Conservation (phyloP, 306 rosid species). For the Ormosia emarginata region DNA sequence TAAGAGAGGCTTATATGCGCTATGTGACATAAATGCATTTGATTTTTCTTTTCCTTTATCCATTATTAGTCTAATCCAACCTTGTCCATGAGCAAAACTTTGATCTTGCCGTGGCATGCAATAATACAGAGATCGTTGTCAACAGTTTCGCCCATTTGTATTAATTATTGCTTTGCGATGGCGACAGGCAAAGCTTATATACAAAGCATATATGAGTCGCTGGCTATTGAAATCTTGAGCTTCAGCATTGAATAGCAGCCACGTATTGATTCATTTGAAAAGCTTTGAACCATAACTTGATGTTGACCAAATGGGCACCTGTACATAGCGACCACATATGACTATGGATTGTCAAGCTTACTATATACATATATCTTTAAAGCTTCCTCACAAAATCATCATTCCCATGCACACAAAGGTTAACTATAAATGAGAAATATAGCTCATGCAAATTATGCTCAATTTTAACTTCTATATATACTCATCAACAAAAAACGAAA, state of each 20-base stretch:
- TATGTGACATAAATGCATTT: not conserved
- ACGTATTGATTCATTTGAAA: slow-evolving; percentile 1
- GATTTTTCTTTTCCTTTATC: not conserved
- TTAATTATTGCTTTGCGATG: slow-evolving; percentile 32
- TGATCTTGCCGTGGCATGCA: slow-evolving; percentile 20
- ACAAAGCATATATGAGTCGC: slow-evolving; percentile 11
- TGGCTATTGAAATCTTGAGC: not conserved
- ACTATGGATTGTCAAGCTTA: not conserved
- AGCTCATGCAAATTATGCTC: not conserved
- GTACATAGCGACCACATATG: not conserved
- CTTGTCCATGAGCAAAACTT: not conserved
- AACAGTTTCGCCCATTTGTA: slow-evolving; percentile 9
- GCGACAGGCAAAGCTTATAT: slow-evolving; percentile 20
- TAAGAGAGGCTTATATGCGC: not conserved
- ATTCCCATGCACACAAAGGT: not conserved
- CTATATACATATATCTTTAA: not conserved
- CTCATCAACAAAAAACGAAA: not conserved
- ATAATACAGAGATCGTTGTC: slow-evolving; percentile 26
- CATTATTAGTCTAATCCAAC: slow-evolving; percentile 30
- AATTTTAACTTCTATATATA: not conserved
- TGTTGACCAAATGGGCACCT: slow-evolving; percentile 2
- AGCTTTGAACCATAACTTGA: slow-evolving; percentile 8
- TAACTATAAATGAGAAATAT: not conserved
- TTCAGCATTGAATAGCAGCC: not conserved
- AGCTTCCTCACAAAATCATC: not conserved